phyloP scores from a whole-genome alignment of 805 yeast species.

The Yamadazyma ubonensis region DNA sequence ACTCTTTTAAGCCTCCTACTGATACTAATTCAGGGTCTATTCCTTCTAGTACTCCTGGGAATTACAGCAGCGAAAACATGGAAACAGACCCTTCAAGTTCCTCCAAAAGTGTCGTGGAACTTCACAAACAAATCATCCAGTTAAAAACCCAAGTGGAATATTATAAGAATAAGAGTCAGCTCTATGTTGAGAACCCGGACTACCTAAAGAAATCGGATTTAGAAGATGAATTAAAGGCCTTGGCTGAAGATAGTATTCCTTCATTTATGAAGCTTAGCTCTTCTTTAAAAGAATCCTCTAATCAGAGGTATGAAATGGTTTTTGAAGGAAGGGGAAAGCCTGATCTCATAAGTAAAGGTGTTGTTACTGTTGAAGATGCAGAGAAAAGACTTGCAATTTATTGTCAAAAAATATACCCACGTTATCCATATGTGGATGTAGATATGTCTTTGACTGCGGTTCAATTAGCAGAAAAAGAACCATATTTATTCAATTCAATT shows the following conservation, averaged over 20 bases:
- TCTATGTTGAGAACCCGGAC: conserved; percentile 17
- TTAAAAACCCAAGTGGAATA: conserved; percentile 19
- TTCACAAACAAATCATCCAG: conserved; percentile 21
- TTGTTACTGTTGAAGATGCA: conserved; percentile 62
- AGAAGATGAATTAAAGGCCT: conserved; percentile 40
- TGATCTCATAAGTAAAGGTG: conserved; percentile 58
- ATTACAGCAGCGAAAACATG: conserved; percentile 2
- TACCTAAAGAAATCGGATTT: conserved; percentile 35
- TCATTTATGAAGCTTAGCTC: conserved; percentile 45
- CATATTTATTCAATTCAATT: conserved; percentile 62
- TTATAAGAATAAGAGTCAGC: conserved; percentile 1
- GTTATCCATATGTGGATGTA: conserved; percentile 59
- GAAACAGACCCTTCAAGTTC: conserved; percentile 10
- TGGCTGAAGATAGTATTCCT: conserved; percentile 30
- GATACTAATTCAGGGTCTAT: conserved; percentile 9
- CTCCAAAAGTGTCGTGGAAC: conserved; percentile 20
- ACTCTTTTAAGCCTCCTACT: not conserved
- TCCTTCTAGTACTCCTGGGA: conserved; percentile 4
- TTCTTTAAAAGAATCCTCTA: conserved; percentile 46
- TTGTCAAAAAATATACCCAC: conserved; percentile 42
- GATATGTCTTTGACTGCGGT: conserved; percentile 45
- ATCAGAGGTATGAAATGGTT: conserved; percentile 36
- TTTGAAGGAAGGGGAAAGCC: conserved; percentile 20
- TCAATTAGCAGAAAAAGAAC: conserved; percentile 49
- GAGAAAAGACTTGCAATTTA: conserved; percentile 51